Percentiles rank a stretch among this genome's conserved stretches.
These are phyloP conservation scores for Apocynum venetum DNA, from an alignment of 257 asterid species.

Conservation along the genomic window DNA sequence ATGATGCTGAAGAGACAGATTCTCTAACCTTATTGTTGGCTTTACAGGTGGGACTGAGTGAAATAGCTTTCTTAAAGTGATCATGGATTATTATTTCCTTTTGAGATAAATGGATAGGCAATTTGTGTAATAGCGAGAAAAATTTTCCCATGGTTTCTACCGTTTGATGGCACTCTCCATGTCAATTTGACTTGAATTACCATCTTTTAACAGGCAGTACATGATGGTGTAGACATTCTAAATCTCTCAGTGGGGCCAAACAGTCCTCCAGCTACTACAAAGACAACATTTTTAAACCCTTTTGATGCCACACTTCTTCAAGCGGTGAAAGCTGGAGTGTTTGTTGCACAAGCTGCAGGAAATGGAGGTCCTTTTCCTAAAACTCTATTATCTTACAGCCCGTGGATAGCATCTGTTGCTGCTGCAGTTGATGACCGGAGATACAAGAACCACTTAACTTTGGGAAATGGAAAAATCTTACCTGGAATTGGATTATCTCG, in stretches of 20 bases:
- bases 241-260: slow-evolving; percentile 98
- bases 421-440: slow-evolving; percentile 98
- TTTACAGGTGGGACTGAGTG: neutral
- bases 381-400: slow-evolving; percentile 93
- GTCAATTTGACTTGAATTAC: slow-evolving; percentile 6
- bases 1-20: neutral
- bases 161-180: slow-evolving; percentile 4
- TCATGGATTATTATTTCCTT: neutral
- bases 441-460: slow-evolving; percentile 82
- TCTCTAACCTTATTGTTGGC: neutral
- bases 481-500: slow-evolving; percentile 93
- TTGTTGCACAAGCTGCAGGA: slow-evolving; percentile 98
- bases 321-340: slow-evolving; percentile 96
- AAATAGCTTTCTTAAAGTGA: neutral
- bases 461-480: slow-evolving; percentile 86
- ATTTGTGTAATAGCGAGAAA: neutral
- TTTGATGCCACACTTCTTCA: slow-evolving; percentile 92
- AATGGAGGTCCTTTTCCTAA: slow-evolving; percentile 98
- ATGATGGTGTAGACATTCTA: slow-evolving; percentile 94
- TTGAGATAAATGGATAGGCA: neutral
- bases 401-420: slow-evolving; percentile 96
- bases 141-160: neutral
- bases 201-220: slow-evolving; percentile 72
- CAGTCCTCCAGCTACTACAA: slow-evolving; percentile 92
- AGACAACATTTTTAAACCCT: slow-evolving; percentile 89